phyloP scores from a whole-genome alignment of 1,284 basidiomycete species.

The Cutaneotrichosporon cutaneum region DNA sequence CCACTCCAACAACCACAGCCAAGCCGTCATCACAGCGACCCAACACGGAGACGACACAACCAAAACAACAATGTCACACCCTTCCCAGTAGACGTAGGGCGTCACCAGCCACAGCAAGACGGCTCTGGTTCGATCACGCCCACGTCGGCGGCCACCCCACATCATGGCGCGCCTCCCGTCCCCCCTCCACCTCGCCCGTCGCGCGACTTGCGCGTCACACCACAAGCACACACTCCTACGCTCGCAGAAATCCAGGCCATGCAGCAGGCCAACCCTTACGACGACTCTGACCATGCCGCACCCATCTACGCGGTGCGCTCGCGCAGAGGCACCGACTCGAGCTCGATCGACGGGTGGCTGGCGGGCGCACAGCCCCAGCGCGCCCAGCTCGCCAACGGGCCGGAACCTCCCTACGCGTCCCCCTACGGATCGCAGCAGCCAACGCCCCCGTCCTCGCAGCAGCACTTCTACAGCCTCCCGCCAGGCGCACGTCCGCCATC shows the following conservation, averaged over 20 bases:
- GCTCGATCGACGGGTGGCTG: conserved; percentile 7
- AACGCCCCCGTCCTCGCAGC: conserved; percentile 16
- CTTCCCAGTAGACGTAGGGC: conserved; percentile 39
- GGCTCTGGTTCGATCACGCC: neutral
- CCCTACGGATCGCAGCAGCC: conserved; percentile 7
- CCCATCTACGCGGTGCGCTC: neutral
- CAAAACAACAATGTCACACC: conserved; percentile 36
- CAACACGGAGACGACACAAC: conserved; percentile 10
- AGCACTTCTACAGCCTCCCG: conserved; percentile 18
- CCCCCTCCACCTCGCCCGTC: conserved; percentile 6
- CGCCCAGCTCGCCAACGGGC: conserved; percentile 4
- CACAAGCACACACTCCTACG: conserved; percentile 5
- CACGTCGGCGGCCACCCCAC: neutral
- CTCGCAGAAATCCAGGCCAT: conserved; percentile 10
- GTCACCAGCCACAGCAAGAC: conserved; percentile 15
- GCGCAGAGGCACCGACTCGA: conserved; percentile 8
- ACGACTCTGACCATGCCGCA: neutral
- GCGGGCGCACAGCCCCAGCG: conserved; percentile 6
- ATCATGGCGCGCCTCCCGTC: neutral
- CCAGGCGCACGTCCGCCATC: conserved; percentile 26
- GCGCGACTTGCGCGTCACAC: conserved; percentile 1
- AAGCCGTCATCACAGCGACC: neutral
- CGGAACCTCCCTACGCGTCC: conserved; percentile 1
- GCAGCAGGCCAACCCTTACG: conserved; percentile 3
- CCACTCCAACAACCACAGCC: conserved; percentile 7